These are phyloP conservation scores for Chaetomiaceae sp. DNA, from an alignment of 2,329 filamentous ascomycete genomes.

Conservation along the genomic window DNA sequence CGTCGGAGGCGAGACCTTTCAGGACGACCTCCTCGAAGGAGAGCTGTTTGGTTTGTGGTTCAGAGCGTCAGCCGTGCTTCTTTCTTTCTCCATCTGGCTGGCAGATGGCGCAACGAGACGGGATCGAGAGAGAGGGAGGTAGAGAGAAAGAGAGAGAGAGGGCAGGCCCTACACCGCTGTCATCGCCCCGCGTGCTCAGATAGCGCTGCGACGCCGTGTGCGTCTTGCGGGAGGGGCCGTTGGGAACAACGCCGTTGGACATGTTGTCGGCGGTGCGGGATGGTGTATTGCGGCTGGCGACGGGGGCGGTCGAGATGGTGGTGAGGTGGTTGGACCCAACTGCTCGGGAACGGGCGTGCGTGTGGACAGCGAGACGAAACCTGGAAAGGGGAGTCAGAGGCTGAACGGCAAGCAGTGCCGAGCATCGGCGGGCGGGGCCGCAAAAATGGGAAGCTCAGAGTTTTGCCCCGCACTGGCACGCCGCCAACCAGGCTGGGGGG, in stretches of 20 bases:
- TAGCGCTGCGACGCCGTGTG: conserved; percentile 47
- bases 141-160: conserved; percentile 17
- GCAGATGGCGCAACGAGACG: not conserved
- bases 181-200: conserved; percentile 48
- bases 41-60: conserved; percentile 49
- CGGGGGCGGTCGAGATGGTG: not conserved
- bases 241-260: conserved; percentile 39
- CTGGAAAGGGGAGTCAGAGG: conserved; percentile 8
- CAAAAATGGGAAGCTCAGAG: conserved; percentile 12
- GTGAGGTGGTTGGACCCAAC: conserved; percentile 6
- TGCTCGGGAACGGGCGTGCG: not conserved
- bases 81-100: not conserved
- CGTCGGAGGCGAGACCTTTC: conserved; percentile 81
- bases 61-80: conserved; percentile 12
- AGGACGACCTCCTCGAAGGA: conserved; percentile 89
- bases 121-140: not conserved
- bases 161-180: conserved; percentile 40
- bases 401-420: conserved; percentile 14
- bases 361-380: conserved; percentile 1
- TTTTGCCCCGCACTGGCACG: conserved; percentile 21
- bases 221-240: conserved; percentile 33
- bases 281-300: not conserved
- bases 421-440: conserved; percentile 21
- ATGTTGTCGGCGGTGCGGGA: conserved; percentile 30
- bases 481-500: conserved; percentile 6